Conservation (phyloP, 345 rosid genomes). For the Arabidopsis thaliana region DNA sequence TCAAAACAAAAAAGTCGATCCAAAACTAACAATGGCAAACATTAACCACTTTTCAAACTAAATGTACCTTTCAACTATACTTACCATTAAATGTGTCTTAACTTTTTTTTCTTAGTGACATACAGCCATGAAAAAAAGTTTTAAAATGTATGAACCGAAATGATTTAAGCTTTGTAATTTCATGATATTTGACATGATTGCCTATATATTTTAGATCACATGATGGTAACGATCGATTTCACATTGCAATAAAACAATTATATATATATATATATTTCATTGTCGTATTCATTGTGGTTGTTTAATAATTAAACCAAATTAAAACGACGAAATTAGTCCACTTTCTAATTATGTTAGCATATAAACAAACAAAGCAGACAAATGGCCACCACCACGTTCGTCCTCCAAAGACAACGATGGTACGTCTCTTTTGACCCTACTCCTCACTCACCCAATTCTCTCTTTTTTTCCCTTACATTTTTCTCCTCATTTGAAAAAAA, state of each 20-base stretch:
- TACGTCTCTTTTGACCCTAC: slow-evolving; percentile 42
- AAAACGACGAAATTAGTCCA: slow-evolving; percentile 27
- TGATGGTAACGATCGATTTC: neutral
- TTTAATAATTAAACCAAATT: neutral
- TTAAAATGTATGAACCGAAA: neutral
- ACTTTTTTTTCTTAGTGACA: slow-evolving; percentile 10
- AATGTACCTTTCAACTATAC: slow-evolving; percentile 9
- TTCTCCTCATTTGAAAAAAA: neutral
- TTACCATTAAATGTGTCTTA: slow-evolving; percentile 3
- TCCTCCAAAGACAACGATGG: slow-evolving; percentile 40
- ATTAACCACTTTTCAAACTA: slow-evolving; percentile 6
- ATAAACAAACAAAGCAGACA: slow-evolving; percentile 32
- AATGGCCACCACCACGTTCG: slow-evolving; percentile 40
- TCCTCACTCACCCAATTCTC: slow-evolving; percentile 31
- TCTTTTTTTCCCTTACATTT: neutral
- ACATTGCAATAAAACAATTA: too few species aligned
- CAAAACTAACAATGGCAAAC: neutral
- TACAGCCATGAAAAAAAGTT: slow-evolving; percentile 21
- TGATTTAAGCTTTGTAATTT: neutral
- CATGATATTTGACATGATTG: slow-evolving; percentile 22
- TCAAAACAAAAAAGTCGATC: slow-evolving; percentile 1
- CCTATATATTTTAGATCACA: slow-evolving; percentile 35
- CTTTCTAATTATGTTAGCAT: slow-evolving; percentile 38
- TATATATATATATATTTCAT: too few species aligned
- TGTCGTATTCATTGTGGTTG: too few species aligned